Conservation (phyloP, 768 basidiomycete genomes). For the Hypholoma fasciculare region DNA sequence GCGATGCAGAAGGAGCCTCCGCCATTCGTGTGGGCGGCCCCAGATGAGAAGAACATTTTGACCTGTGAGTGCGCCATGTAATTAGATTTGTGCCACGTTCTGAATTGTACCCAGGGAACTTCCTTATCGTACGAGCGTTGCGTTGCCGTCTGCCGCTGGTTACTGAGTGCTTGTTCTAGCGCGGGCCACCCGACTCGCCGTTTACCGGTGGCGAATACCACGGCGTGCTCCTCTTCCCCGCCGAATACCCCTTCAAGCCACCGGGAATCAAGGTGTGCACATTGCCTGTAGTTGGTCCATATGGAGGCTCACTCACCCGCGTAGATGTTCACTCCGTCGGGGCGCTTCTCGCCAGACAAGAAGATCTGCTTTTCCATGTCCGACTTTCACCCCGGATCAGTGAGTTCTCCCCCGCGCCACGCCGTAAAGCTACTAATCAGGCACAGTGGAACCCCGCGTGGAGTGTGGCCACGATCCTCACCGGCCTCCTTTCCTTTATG, state of each 20-base stretch:
- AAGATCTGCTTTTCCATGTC: slow-evolving; percentile 99
- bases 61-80: slow-evolving; percentile 63
- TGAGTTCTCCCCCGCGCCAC: slow-evolving; percentile 36
- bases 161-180: slow-evolving; percentile 42
- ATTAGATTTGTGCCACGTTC: neutral
- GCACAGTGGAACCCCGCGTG: slow-evolving; percentile 91
- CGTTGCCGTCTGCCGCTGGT: slow-evolving; percentile 5
- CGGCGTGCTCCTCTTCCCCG: slow-evolving; percentile 87
- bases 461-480: slow-evolving; percentile 93
- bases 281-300: too few species aligned
- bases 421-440: neutral
- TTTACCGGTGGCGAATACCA: slow-evolving; percentile 94
- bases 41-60: slow-evolving; percentile 97
- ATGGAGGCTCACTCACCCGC: neutral
- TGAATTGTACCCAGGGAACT: slow-evolving; percentile 71
- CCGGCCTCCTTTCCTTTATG: slow-evolving; percentile 94
- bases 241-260: slow-evolving; percentile 96
- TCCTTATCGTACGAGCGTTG: slow-evolving; percentile 73
- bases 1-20: slow-evolving; percentile 92
- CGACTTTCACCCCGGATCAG: slow-evolving; percentile 88
- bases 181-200: slow-evolving; percentile 92
- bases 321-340: slow-evolving; percentile 90
- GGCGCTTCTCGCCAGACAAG: slow-evolving; percentile 87
- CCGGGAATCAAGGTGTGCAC: slow-evolving; percentile 87
- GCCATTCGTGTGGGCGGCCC: slow-evolving; percentile 93